Conservation (phyloP, 805 yeast species). For the Peterozyma toletana region DNA sequence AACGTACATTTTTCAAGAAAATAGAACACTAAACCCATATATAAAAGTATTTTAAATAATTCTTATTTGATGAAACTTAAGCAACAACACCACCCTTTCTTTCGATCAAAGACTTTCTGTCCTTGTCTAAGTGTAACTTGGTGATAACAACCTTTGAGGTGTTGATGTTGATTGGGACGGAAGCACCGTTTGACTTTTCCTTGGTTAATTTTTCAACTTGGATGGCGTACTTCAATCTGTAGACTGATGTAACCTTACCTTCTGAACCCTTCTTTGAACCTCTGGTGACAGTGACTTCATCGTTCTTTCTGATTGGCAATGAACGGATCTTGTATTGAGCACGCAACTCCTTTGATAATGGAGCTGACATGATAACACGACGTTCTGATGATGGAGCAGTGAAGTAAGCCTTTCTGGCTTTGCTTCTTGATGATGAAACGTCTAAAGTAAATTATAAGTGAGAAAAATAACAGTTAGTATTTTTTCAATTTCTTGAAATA, state of each 20-base stretch:
- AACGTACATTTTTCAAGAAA: too few relatives aligned
- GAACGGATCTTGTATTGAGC: slow-evolving; percentile 94
- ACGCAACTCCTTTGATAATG: slow-evolving; percentile 97
- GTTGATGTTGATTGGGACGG: slow-evolving; percentile 94
- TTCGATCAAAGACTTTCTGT: slow-evolving; percentile 94
- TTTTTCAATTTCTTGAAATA: too few relatives aligned
- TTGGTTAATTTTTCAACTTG: slow-evolving; percentile 96
- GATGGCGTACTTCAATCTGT: slow-evolving; percentile 96
- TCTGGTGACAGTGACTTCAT: slow-evolving; percentile 91
- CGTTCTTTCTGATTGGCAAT: slow-evolving; percentile 96
- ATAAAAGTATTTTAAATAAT: too few relatives aligned
- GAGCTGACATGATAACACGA: slow-evolving; percentile 94
- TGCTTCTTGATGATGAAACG: slow-evolving; percentile 99
- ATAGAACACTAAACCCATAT: too few relatives aligned
- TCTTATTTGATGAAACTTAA: slow-evolving; percentile 1
- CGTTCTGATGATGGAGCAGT: slow-evolving; percentile 93
- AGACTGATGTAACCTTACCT: slow-evolving; percentile 95
- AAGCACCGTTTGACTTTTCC: slow-evolving; percentile 97
- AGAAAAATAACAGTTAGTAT: slow-evolving; percentile 21
- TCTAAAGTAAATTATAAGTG: slow-evolving; percentile 34
- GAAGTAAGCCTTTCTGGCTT: slow-evolving; percentile 99
- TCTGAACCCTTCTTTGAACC: slow-evolving; percentile 99
- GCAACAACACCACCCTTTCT: slow-evolving; percentile 81
- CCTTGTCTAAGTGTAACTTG: slow-evolving; percentile 96
- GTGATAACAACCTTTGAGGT: slow-evolving; percentile 99